A percentile compares a stretch with the other conserved stretches of the same genome.
Conservation (phyloP, 2,329 filamentous ascomycete species). For the Penicillium paneum region DNA sequence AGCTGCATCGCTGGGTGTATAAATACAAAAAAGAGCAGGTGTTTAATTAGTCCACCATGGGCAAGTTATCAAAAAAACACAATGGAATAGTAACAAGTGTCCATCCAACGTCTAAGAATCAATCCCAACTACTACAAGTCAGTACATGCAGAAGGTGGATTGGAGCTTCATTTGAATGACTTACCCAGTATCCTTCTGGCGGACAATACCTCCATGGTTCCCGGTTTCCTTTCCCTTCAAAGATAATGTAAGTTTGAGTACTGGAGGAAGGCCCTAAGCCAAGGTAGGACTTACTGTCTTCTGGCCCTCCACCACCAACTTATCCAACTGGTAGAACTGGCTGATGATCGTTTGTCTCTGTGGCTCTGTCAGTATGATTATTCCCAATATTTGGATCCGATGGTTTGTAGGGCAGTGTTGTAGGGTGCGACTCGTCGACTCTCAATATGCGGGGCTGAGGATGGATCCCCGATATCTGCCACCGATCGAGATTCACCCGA, state of each 20-base stretch:
- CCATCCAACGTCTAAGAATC: conserved; percentile 10
- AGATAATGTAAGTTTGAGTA: conserved; percentile 4
- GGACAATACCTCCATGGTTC: conserved; percentile 62
- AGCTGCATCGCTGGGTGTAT: conserved; percentile 17
- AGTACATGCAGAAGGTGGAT: neutral
- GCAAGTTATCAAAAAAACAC: conserved; percentile 4
- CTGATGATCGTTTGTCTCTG: conserved; percentile 94
- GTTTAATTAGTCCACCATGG: conserved; percentile 5
- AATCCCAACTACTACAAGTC: conserved; percentile 30
- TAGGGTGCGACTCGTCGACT: neutral
- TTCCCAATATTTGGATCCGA: neutral
- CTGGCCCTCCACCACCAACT: conserved; percentile 85
- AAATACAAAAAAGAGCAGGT: conserved; percentile 21
- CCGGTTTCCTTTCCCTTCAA: conserved; percentile 52
- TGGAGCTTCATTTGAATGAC: neutral
- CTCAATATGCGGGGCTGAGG: neutral
- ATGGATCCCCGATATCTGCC: neutral
- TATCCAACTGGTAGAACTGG: conserved; percentile 89
- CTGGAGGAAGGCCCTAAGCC: neutral
- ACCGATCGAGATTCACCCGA: neutral
- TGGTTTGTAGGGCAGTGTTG: neutral
- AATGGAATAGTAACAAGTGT: conserved; percentile 9
- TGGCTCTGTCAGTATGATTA: conserved; percentile 35
- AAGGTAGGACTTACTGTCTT: conserved; percentile 59
- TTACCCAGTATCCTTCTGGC: conserved; percentile 77